phyloP scores from a whole-genome alignment of 2,329 filamentous ascomycete genomes.

The Myriosclerotinia curreyana region DNA sequence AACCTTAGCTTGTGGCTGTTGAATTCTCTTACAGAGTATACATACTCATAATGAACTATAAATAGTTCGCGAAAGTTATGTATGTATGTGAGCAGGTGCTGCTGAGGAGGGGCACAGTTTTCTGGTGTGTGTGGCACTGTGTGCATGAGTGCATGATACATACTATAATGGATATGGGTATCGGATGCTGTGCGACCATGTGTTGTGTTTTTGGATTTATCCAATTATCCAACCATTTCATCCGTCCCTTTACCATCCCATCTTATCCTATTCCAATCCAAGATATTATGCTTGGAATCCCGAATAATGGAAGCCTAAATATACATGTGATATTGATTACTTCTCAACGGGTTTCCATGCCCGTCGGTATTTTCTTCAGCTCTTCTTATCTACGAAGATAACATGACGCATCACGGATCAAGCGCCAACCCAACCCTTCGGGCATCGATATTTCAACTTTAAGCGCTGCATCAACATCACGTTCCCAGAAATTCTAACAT shows the following conservation, averaged over 20 bases:
- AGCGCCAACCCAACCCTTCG: conserved; percentile 6
- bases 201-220: conserved; percentile 11
- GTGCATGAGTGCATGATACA: too few relatives aligned
- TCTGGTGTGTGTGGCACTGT: too few relatives aligned
- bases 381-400: neutral
- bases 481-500: neutral
- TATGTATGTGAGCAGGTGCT: neutral
- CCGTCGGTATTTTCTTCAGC: neutral
- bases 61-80: conserved; percentile 3
- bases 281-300: conserved; percentile 1
- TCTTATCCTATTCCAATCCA: neutral
- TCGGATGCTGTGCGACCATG: conserved; percentile 1
- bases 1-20: conserved; percentile 18
- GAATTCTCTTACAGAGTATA: neutral
- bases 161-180: too few relatives aligned
- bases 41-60: conserved; percentile 1
- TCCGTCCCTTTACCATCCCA: neutral
- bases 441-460: conserved; percentile 4
- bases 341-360: neutral
- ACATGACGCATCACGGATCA: neutral
- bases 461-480: conserved; percentile 9
- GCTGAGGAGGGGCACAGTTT: neutral
- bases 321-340: conserved; percentile 5
- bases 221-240: neutral
- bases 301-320: conserved; percentile 7